Percentiles rank a stretch among this genome's conserved stretches.
phyloP scores from a whole-genome alignment of 768 basidiomycete genomes.

The Suillus bovinus region DNA sequence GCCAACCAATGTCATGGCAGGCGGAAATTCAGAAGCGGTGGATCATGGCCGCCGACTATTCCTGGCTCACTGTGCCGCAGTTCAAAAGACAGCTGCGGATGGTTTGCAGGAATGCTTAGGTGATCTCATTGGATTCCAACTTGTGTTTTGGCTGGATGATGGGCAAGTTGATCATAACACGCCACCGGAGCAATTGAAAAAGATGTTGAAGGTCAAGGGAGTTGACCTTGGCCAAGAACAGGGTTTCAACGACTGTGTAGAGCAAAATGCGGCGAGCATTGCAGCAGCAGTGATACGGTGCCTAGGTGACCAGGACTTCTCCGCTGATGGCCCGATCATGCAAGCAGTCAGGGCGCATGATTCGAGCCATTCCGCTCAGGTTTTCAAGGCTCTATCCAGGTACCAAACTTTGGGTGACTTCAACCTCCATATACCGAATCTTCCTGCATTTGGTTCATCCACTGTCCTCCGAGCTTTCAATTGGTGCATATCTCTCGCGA shows the following conservation, averaged over 20 bases:
- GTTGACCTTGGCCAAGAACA: constrained; percentile 30
- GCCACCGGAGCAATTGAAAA: constrained; percentile 33
- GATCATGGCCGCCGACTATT: constrained; percentile 49
- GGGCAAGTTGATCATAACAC: constrained; percentile 20
- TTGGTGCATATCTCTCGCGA: constrained; percentile 54
- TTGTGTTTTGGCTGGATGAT: constrained; percentile 48
- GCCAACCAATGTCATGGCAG: constrained; percentile 60
- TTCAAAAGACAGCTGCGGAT: constrained; percentile 47
- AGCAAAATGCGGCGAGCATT: constrained; percentile 54
- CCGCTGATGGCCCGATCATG: constrained; percentile 49
- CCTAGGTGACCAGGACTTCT: constrained; percentile 68
- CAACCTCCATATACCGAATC: constrained; percentile 60
- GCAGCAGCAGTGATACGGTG: constrained; percentile 59
- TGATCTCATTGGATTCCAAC: constrained; percentile 64
- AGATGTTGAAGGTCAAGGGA: constrained; percentile 35
- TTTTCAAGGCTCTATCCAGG: constrained; percentile 52
- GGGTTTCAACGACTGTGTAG: constrained; percentile 38
- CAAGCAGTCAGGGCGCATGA: constrained; percentile 40
- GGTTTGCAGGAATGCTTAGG: constrained; percentile 67
- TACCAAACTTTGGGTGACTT: constrained; percentile 52
- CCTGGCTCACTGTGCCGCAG: constrained; percentile 58
- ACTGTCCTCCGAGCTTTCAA: constrained; percentile 54
- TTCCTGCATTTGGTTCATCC: constrained; percentile 54
- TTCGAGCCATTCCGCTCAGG: constrained; percentile 37
- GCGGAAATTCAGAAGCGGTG: constrained; percentile 27